Percentiles rank a stretch among this genome's conserved stretches.
Evolutionary conservation across 306 rosid genomes (phyloP).

Genomic region (Pyrus betulifolia): DNA sequence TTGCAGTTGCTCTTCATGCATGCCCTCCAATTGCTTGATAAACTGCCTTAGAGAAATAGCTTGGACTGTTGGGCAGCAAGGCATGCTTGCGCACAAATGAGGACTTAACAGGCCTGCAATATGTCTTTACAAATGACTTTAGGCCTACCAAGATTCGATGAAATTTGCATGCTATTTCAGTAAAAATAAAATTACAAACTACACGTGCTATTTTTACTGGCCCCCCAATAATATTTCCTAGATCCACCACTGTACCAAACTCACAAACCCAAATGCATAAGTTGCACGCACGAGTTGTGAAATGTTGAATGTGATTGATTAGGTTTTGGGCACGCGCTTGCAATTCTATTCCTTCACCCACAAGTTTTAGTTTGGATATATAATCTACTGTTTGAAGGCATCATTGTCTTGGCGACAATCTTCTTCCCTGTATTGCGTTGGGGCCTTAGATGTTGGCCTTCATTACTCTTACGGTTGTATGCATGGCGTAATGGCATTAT

Average conservation of each 20-base stretch:
- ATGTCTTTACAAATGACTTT: too few relatives aligned
- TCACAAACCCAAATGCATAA: not conserved
- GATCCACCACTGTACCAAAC: not conserved
- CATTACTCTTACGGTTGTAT: constrained; percentile 3
- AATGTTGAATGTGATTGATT: not conserved
- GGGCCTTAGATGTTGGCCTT: constrained; percentile 1
- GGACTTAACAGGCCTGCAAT: too few relatives aligned
- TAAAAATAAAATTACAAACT: too few relatives aligned
- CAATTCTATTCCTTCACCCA: constrained; percentile 1
- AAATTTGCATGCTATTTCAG: too few relatives aligned
- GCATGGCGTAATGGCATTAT: not conserved
- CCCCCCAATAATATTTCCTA: too few relatives aligned
- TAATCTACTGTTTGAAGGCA: constrained; percentile 1
- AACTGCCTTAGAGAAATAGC: too few relatives aligned
- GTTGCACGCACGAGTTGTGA: not conserved
- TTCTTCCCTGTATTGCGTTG: not conserved
- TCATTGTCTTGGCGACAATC: constrained; percentile 5
- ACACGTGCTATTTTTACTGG: accelerated
- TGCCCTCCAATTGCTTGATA: too few relatives aligned
- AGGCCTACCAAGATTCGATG: too few relatives aligned
- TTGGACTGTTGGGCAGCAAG: too few relatives aligned
- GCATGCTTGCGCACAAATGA: too few relatives aligned
- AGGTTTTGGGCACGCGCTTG: constrained; percentile 12
- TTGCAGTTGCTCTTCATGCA: too few relatives aligned
- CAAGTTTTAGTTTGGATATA: constrained; percentile 1